A percentile compares a stretch with the other conserved stretches of the same genome.
These are phyloP conservation scores for Fusarium sp. DNA, from an alignment of 2,329 filamentous ascomycete genomes.

Conservation along the genomic window DNA sequence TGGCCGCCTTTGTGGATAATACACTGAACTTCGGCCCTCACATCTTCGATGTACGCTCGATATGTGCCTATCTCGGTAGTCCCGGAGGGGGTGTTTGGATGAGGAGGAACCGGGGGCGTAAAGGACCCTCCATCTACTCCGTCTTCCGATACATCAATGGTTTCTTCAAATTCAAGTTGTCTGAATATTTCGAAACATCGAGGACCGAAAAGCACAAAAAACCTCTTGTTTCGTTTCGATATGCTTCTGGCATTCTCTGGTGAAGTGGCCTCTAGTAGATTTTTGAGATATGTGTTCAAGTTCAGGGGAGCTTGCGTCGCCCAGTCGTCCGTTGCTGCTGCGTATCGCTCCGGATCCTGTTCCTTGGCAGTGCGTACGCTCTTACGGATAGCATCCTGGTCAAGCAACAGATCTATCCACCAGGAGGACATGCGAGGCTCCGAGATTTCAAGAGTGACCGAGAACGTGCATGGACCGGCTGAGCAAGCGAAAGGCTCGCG, in stretches of 20 bases:
- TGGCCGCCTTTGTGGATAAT: slow-evolving; percentile 52
- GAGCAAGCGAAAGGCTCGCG: slow-evolving; percentile 57
- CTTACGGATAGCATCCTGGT: slow-evolving; percentile 56
- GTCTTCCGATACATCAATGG: slow-evolving; percentile 49
- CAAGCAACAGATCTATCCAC: slow-evolving; percentile 58
- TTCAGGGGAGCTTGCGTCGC: slow-evolving; percentile 55
- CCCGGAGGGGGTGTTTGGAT: slow-evolving; percentile 47
- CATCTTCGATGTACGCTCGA: slow-evolving; percentile 62
- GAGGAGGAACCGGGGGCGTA: slow-evolving; percentile 50
- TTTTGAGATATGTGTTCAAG: slow-evolving; percentile 63
- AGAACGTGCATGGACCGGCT: slow-evolving; percentile 54
- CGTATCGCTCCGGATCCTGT: slow-evolving; percentile 61
- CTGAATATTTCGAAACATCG: slow-evolving; percentile 62
- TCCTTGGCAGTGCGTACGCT: slow-evolving; percentile 54
- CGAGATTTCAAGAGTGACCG: slow-evolving; percentile 60
- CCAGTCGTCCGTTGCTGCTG: slow-evolving; percentile 55
- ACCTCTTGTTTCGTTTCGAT: slow-evolving; percentile 67
- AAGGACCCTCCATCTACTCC: slow-evolving; percentile 54
- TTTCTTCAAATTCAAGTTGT: slow-evolving; percentile 61
- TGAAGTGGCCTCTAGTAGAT: slow-evolving; percentile 55
- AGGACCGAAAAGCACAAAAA: slow-evolving; percentile 63
- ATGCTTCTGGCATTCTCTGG: slow-evolving; percentile 57
- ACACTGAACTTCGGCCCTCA: slow-evolving; percentile 61
- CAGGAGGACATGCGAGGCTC: slow-evolving; percentile 57
- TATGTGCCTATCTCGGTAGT: slow-evolving; percentile 54